phyloP scores from a whole-genome alignment of 148 eudicot species.

The Rheum nobile region DNA sequence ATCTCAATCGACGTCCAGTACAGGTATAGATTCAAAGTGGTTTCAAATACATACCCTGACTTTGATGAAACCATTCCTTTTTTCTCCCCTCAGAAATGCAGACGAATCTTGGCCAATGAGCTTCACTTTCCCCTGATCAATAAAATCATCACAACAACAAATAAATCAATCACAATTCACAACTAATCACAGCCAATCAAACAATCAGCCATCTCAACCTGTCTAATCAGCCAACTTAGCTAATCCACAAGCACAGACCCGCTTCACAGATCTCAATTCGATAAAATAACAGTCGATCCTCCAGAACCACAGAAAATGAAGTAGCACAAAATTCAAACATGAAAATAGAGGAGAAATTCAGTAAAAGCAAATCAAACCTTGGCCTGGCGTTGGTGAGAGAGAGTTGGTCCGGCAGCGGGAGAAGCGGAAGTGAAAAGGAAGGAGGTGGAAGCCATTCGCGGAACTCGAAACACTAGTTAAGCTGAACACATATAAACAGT shows the following conservation, averaged over 20 bases:
- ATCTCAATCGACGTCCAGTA: neutral
- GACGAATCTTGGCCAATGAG: conserved; percentile 27
- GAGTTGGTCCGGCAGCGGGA: conserved; percentile 16
- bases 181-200: neutral
- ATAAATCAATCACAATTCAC: neutral
- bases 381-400: conserved; percentile 28
- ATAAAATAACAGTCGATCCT: neutral
- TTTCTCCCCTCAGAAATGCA: conserved; percentile 31
- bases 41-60: conserved; percentile 30
- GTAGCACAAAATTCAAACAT: neutral
- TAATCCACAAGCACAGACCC: neutral
- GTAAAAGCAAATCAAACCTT: conserved; percentile 27
- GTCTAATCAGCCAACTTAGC: neutral
- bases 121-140: conserved; percentile 39
- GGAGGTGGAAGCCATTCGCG: conserved; percentile 48
- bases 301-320: neutral
- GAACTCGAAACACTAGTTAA: neutral
- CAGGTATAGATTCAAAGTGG: neutral
- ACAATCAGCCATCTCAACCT: neutral
- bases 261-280: neutral
- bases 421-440: conserved; percentile 32
- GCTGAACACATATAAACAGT: neutral
- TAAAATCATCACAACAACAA: neutral
- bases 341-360: neutral
- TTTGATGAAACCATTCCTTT: conserved; percentile 27